Evolutionary conservation across 2,329 filamentous ascomycete genomes (phyloP).

Genomic region (Hawksworthiomyces lignivorus): DNA sequence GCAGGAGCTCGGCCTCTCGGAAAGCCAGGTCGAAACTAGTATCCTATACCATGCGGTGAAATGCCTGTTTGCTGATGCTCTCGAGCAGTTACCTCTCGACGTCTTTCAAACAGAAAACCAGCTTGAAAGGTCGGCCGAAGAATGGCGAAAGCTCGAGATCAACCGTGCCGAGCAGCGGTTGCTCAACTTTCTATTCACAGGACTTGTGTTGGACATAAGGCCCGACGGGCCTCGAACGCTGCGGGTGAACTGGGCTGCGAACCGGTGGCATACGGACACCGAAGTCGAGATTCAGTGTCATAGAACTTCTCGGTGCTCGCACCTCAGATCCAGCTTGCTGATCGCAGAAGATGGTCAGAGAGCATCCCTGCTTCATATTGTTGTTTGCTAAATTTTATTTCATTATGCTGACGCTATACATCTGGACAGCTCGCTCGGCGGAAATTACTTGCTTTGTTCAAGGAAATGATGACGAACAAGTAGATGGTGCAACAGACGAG

Average conservation of each 20-base stretch:
- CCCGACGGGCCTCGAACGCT: background rate
- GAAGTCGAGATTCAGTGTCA: background rate
- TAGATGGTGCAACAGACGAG: background rate
- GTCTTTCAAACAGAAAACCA: background rate
- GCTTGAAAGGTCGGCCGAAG: background rate
- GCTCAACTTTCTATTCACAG: background rate
- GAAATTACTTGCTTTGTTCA: background rate
- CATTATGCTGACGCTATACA: background rate
- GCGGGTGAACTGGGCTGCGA: background rate
- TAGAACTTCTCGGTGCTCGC: background rate
- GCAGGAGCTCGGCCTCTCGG: constrained; percentile 9
- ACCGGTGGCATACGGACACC: background rate
- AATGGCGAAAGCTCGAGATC: background rate
- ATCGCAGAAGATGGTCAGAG: background rate
- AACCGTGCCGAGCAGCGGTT: background rate
- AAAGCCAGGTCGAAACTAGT: constrained; percentile 1
- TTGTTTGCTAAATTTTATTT: background rate
- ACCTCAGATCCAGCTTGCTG: background rate
- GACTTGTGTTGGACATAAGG: background rate
- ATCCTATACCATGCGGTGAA: constrained; percentile 10
- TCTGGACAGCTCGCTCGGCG: background rate
- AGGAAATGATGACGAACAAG: background rate
- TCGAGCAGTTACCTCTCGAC: constrained; percentile 9
- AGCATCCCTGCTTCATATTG: background rate
- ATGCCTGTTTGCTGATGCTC: constrained; percentile 11